phyloP scores from a whole-genome alignment of 2,329 filamentous ascomycete species.

The Camptophora hylomeconis region DNA sequence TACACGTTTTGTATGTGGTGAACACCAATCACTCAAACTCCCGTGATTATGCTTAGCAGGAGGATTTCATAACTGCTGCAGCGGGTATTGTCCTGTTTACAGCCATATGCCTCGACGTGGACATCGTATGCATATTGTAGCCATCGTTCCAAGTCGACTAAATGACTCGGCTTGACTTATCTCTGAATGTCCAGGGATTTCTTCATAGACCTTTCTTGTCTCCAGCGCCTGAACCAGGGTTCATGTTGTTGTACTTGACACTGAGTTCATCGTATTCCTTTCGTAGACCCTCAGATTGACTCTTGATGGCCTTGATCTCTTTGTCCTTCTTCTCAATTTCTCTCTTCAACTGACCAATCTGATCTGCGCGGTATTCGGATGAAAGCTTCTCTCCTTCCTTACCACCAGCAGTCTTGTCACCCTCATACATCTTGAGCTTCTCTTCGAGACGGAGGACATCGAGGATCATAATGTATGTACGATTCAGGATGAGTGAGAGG shows the following conservation, averaged over 20 bases:
- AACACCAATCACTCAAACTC: slow-evolving; percentile 6
- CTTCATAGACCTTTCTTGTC: slow-evolving; percentile 49
- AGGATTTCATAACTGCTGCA: too few relatives aligned
- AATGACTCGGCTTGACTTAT: too few relatives aligned
- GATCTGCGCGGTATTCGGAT: slow-evolving; percentile 58
- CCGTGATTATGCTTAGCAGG: too few relatives aligned
- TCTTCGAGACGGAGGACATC: slow-evolving; percentile 87
- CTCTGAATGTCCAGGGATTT: too few relatives aligned
- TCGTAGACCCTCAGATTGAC: slow-evolving; percentile 73
- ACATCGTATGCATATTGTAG: too few relatives aligned
- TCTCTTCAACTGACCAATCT: slow-evolving; percentile 63
- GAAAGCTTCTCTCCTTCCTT: slow-evolving; percentile 63
- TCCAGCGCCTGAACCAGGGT: slow-evolving; percentile 26
- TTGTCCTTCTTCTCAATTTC: slow-evolving; percentile 60
- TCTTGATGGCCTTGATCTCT: slow-evolving; percentile 80
- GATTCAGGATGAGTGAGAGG: slow-evolving; percentile 93
- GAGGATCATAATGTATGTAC: slow-evolving; percentile 94
- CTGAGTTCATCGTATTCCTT: slow-evolving; percentile 76
- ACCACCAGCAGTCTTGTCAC: slow-evolving; percentile 43
- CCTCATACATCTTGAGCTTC: slow-evolving; percentile 73
- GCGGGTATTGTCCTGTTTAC: too few relatives aligned
- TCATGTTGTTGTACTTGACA: slow-evolving; percentile 57
- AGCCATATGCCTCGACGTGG: too few relatives aligned
- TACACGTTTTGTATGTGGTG: background rate
- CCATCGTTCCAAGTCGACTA: too few relatives aligned